phyloP scores from a whole-genome alignment of 768 basidiomycete species.

The Trametopsis cervina region DNA sequence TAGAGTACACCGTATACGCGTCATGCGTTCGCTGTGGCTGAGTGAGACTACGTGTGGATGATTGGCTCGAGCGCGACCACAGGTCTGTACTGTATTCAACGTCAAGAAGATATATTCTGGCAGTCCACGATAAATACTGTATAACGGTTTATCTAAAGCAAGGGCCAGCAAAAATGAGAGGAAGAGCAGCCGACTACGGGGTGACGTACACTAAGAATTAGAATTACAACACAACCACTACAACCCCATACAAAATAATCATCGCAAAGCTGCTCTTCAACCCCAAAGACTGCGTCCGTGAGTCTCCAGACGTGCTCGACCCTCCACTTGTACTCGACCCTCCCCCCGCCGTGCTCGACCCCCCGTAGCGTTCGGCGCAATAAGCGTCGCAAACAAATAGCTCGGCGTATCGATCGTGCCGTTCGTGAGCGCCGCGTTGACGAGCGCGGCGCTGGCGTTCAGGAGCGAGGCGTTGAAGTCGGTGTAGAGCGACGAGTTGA shows the following conservation, averaged over 20 bases:
- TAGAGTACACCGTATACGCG: no score
- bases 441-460: slow-evolving; percentile 39
- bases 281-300: slow-evolving; percentile 26
- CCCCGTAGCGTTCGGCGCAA: slow-evolving; percentile 54
- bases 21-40: no score
- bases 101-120: no score
- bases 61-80: no score
- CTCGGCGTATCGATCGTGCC: slow-evolving; percentile 41
- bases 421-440: slow-evolving; percentile 39
- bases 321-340: slow-evolving; percentile 14
- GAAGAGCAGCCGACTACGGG: no score
- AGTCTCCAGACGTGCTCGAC: not conserved
- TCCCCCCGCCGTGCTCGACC: slow-evolving; percentile 18
- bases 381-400: slow-evolving; percentile 67
- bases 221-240: slow-evolving; percentile 89
- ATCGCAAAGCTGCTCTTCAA: slow-evolving; percentile 5
- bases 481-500: slow-evolving; percentile 43
- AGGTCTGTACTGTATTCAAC: no score
- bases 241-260: slow-evolving; percentile 83
- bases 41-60: no score
- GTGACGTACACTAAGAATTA: no score
- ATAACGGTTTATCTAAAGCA: no score
- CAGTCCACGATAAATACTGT: no score
- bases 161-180: no score
- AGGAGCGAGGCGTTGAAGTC: slow-evolving; percentile 57